Evolutionary conservation across 2,329 filamentous ascomycete genomes (phyloP).

Genomic region (Aspergillus flavus): DNA sequence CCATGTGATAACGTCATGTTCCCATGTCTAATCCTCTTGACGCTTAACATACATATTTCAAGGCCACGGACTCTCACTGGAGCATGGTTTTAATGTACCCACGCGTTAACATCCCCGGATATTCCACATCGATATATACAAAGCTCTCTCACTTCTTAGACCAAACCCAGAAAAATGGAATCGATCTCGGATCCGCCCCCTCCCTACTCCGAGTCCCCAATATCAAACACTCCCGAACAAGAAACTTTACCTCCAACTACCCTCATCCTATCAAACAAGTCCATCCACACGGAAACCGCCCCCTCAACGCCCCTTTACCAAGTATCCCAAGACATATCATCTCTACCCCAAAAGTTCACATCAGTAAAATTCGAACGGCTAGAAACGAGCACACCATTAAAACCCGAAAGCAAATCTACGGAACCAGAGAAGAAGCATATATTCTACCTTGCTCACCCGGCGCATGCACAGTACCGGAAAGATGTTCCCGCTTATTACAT

Average conservation of each 20-base stretch:
- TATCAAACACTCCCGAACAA: no score
- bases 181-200: no score
- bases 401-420: neutral
- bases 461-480: slow-evolving; percentile 19
- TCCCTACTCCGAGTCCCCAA: no score
- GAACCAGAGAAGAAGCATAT: neutral
- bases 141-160: no score
- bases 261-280: neutral
- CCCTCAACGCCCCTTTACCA: slow-evolving; percentile 12
- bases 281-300: neutral
- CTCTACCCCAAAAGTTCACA: neutral
- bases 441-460: slow-evolving; percentile 15
- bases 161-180: no score
- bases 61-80: no score
- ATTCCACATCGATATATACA: no score
- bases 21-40: no score
- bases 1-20: neutral
- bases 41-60: no score
- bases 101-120: no score
- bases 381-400: neutral
- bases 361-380: neutral
- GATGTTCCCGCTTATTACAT: slow-evolving; percentile 22
- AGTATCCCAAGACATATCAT: neutral
- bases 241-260: neutral
- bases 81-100: no score